These are phyloP conservation scores for Apostasia ramifera DNA, from an alignment of 106 monocot genomes.

Conservation along the genomic window DNA sequence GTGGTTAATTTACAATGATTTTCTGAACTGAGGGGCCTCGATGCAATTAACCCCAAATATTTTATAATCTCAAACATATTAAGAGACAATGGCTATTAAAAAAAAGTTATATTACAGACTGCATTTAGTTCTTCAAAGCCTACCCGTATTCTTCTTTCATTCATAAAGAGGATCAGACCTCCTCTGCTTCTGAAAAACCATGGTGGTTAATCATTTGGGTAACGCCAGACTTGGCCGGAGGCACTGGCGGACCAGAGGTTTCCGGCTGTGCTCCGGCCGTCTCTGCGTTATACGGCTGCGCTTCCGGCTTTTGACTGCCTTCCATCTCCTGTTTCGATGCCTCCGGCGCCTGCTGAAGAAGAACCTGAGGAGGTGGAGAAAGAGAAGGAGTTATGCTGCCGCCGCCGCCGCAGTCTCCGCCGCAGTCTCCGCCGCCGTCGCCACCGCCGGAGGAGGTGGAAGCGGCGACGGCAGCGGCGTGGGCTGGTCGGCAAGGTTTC, in stretches of 20 bases:
- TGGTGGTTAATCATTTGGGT: neutral
- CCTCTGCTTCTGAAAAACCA: no score
- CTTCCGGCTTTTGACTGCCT: neutral
- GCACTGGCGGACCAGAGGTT: constrained; percentile 13
- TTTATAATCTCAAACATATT: no score
- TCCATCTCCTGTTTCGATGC: neutral
- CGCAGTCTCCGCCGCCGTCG: neutral
- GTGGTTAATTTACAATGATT: no score
- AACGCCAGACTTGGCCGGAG: constrained; percentile 15
- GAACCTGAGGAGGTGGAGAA: neutral
- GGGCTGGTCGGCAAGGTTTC: neutral
- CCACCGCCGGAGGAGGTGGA: neutral
- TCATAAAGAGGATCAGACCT: no score
- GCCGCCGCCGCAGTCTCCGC: neutral
- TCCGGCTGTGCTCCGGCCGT: constrained; percentile 5
- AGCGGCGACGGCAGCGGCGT: neutral
- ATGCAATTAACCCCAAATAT: no score
- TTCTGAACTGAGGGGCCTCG: no score
- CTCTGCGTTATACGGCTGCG: neutral
- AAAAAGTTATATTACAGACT: no score
- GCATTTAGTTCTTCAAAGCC: no score
- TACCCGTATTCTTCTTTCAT: no score
- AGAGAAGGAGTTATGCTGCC: neutral
- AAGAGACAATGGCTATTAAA: no score
- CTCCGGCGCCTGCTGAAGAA: constrained; percentile 4